Conservation (phyloP, 805 yeast genomes). For the Debaryomyces hansenii region DNA sequence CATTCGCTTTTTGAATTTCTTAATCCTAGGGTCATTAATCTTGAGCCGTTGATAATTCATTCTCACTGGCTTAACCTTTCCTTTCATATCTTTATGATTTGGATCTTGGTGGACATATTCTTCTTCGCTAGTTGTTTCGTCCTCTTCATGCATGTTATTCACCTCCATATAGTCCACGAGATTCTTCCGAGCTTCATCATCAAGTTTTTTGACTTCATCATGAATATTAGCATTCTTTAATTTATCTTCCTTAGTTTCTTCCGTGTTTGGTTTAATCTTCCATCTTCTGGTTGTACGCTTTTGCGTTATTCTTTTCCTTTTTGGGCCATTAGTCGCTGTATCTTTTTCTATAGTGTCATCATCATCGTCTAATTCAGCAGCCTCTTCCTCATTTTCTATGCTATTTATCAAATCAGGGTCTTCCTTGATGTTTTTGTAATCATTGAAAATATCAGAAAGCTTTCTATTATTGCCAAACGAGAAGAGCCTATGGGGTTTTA, state of each 20-base stretch:
- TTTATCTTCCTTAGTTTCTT: constrained; percentile 21
- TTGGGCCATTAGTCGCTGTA: constrained; percentile 8
- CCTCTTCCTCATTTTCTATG: constrained; percentile 10
- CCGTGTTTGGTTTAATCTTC: constrained; percentile 44
- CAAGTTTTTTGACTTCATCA: constrained; percentile 34
- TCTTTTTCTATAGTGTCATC: constrained; percentile 11
- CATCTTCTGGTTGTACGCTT: constrained; percentile 54
- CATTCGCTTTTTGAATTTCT: constrained; percentile 39
- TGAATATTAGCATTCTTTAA: constrained; percentile 39
- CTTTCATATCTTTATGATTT: constrained; percentile 4
- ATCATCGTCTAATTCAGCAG: constrained; percentile 6
- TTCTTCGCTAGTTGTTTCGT: constrained; percentile 13
- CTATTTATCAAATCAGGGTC: constrained; percentile 15
- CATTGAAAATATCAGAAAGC: constrained; percentile 49
- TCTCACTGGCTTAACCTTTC: constrained; percentile 35
- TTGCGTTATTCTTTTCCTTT: constrained; percentile 42
- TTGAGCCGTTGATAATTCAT: constrained; percentile 54
- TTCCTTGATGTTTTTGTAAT: constrained; percentile 35
- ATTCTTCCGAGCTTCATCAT: constrained; percentile 22
- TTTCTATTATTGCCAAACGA: constrained; percentile 20
- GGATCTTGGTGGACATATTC: constrained; percentile 4
- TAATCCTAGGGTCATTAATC: constrained; percentile 47
- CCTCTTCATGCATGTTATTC: not conserved
- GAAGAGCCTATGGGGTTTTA: constrained; percentile 34
- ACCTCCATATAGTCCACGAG: constrained; percentile 22